Evolutionary conservation across 805 yeast species (phyloP), one percentile per base, ranked within the genome.

Genomic region (Candida ovalis): DNA sequence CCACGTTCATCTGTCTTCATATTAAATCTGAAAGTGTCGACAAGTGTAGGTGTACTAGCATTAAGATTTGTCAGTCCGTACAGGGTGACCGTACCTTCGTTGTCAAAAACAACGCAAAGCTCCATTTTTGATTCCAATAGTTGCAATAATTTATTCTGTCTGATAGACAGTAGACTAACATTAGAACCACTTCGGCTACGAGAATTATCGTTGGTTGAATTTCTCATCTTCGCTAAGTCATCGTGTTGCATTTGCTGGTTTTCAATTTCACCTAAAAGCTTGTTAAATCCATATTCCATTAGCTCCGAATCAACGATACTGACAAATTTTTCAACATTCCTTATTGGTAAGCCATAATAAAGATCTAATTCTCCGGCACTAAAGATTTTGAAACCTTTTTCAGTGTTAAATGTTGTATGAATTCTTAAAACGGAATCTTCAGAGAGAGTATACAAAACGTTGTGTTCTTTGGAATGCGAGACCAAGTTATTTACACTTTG

Each of bases 321-420:
- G 3, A 65, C 59, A 18, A 60, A 63, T 32, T 60, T 54, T 13
- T 58, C 30, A 50, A 52, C 43, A 3, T 27, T 42, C 35, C 45
- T 46, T 1, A 24, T 17, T 4, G 52, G 42, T 2, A 40, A 39
- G 1, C 50, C 57, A 12, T 60, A 60, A 40, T 54, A 54, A n/a
- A 71, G 55, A 49, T 72, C 70, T 33, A 71, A 52, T 3, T 75
- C 66, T 1, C 84, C 84, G 81, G 88, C 82, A 41, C 72, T 69
- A 51, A 74, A 81, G 19, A 83, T 73, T 40, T 75, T 76, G 46
- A 75, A 77, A 36, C 78, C 81, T n/a, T 76, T 77, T 35, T 77
- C 82, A 45, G 74, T 67, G 51, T 82, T 86, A 62, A 76, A 80
- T 18, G 84, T 77, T 0, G 86, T 77, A 88, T 91, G 89, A 0